Evolutionary conservation across 345 rosid species (phyloP), one percentile per base, ranked within the genome.

Genomic region (Ailanthus altissimus): DNA sequence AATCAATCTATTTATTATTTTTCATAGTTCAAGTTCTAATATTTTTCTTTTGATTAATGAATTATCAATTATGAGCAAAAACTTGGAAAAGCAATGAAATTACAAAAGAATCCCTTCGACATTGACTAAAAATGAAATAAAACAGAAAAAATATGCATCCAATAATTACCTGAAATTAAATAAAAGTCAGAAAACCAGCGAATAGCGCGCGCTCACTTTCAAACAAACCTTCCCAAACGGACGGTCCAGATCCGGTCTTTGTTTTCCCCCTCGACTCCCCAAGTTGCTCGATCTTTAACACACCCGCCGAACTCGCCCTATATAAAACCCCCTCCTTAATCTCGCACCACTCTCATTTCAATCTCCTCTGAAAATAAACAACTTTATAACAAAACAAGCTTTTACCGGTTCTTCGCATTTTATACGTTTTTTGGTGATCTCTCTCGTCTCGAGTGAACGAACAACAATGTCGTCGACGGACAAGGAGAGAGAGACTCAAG

Each of bases 401-500:
- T 40, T 75, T 76, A 46, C 61, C 61, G 32, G 23, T 58, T 73
- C 66, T 60, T 57, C 66, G 25, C 38, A 32, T 32, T 32, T 58
- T 73, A 14, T 57, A 77, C 49, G 73, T 45, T 51, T 67, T 47
- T 46, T 59, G 7, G 10, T 74, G 64, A 74, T 75, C 62, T 20
- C 75, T 68, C 59, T 40, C 66, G 66, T 3, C 38, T 32, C 38
- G 38, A 3, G 38, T 32, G 38, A 32, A 15, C 5, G 38, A 32
- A 15, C 5, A 43, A 21, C 80, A 47, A 87, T 90, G 92, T 88
- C 97, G 66, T 77, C 84, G 46, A 66, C 89, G 43, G 99, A 95
- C 75, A 95, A 92, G 86, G 98, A 95, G 45, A 83, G 97, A 50
- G 98, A 93, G 78, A 79, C 86, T 13, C 91, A 90, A 18, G 97